Percentiles rank a stretch among this genome's conserved stretches.
Evolutionary conservation across 768 basidiomycete genomes (phyloP).

Genomic region (Chalciporus pseudorubinellus): DNA sequence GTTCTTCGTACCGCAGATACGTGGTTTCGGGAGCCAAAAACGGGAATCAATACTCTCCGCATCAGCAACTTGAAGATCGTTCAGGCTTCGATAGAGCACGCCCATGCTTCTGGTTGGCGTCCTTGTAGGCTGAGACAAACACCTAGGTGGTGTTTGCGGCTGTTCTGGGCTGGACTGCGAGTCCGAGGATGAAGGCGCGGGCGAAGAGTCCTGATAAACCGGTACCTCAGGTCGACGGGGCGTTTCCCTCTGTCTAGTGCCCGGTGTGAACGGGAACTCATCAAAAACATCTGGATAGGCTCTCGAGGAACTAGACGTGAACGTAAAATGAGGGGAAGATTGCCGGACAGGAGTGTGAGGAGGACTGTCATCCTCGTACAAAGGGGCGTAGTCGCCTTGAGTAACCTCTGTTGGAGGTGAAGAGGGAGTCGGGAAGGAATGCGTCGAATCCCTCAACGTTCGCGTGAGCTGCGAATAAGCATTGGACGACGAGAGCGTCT

Average conservation of each 20-base stretch:
- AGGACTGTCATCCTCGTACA: constrained; percentile 19
- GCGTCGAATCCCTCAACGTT: constrained; percentile 8
- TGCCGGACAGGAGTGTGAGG: constrained; percentile 3
- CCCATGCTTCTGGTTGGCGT: constrained; percentile 12
- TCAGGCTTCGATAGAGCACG: constrained; percentile 20
- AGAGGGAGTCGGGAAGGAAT: constrained; percentile 10
- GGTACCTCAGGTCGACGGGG: constrained; percentile 5
- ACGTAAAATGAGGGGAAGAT: constrained; percentile 16
- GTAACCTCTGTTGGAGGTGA: constrained; percentile 30
- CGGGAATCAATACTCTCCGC: constrained; percentile 21
- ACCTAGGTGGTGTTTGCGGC: constrained; percentile 1
- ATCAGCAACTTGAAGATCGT: constrained; percentile 17
- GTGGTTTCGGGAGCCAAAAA: constrained; percentile 26
- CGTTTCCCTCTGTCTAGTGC: not conserved
- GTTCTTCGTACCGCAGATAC: constrained; percentile 25
- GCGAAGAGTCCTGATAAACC: constrained; percentile 3
- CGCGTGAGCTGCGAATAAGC: constrained; percentile 9
- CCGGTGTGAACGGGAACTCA: not conserved
- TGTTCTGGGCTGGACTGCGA: constrained; percentile 9
- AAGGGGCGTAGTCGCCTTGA: constrained; percentile 8
- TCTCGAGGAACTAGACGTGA: constrained; percentile 18
- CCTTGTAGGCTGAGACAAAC: constrained; percentile 7
- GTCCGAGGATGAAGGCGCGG: constrained; percentile 3
- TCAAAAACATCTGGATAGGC: constrained; percentile 10
- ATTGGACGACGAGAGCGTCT: not conserved